Conservation (phyloP, 306 rosid genomes). For the Senna siamea region DNA sequence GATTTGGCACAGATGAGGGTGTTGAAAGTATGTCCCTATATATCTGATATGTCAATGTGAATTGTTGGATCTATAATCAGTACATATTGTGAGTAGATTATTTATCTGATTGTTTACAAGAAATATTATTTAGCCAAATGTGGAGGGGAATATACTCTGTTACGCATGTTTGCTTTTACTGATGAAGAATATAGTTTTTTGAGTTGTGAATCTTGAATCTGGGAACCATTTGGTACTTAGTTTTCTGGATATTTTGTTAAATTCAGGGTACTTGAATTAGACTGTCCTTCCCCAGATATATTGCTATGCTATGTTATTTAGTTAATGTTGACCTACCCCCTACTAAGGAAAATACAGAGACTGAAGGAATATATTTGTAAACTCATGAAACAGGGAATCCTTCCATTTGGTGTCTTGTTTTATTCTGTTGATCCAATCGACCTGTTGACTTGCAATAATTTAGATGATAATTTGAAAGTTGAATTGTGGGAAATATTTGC, state of each 20-base stretch:
- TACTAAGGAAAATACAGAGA: not conserved
- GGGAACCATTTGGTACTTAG: not conserved
- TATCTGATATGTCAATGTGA: constrained; percentile 30
- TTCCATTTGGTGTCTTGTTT: not conserved
- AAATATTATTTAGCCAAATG: no score
- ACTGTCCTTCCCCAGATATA: no score
- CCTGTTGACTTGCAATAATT: not conserved
- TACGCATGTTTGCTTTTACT: no score
- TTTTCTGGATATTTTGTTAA: not conserved
- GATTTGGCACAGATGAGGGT: constrained; percentile 71
- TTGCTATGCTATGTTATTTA: no score
- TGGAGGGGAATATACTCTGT: no score
- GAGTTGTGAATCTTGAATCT: not conserved
- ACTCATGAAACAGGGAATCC: not conserved
- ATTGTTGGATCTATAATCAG: constrained; percentile 14
- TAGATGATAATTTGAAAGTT: constrained; percentile 12
- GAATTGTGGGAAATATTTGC: not conserved
- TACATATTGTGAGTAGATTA: constrained; percentile 7
- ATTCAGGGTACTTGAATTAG: no score
- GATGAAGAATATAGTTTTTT: no score
- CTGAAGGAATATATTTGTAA: not conserved
- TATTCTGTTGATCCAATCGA: constrained; percentile 13
- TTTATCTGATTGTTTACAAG: no score
- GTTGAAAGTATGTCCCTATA: constrained; percentile 71
- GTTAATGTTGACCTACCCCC: no score